phyloP scores from a whole-genome alignment of 2,329 filamentous ascomycete genomes.

The Aspergillus udagawae region DNA sequence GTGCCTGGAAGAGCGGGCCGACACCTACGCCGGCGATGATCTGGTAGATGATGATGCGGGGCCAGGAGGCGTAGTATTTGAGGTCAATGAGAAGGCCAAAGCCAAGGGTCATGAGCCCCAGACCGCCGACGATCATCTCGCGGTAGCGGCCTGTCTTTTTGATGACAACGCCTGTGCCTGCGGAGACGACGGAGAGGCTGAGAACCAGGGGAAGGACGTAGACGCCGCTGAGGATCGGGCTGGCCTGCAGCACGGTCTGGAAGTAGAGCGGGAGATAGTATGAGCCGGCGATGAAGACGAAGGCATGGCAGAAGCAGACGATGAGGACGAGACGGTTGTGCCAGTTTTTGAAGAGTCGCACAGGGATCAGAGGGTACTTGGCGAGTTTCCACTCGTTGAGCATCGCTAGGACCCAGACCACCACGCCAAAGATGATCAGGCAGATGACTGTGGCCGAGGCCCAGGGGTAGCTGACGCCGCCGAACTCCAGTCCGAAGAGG shows the following conservation, averaged over 20 bases:
- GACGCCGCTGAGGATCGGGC: conserved; percentile 68
- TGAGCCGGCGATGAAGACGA: conserved; percentile 70
- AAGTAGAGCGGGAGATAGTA: conserved; percentile 87
- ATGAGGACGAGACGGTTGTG: conserved; percentile 64
- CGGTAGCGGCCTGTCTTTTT: conserved; percentile 69
- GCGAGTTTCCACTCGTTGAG: conserved; percentile 70
- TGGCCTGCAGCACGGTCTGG: conserved; percentile 66
- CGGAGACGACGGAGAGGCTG: conserved; percentile 61
- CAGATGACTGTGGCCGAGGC: conserved; percentile 69
- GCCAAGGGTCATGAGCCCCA: conserved; percentile 60
- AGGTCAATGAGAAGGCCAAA: conserved; percentile 62
- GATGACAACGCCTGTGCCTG: conserved; percentile 61
- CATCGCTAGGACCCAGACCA: conserved; percentile 63
- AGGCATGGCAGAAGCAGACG: conserved; percentile 68
- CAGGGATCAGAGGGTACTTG: conserved; percentile 72
- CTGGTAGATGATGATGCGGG: conserved; percentile 51
- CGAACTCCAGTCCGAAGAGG: conserved; percentile 79
- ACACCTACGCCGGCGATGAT: conserved; percentile 58
- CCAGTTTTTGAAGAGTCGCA: conserved; percentile 62
- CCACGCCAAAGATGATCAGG: conserved; percentile 68
- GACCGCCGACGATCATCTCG: conserved; percentile 56
- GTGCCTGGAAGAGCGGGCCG: conserved; percentile 61
- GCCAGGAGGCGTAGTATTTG: conserved; percentile 50
- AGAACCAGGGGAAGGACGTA: conserved; percentile 70
- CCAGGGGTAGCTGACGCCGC: conserved; percentile 74